phyloP scores from a whole-genome alignment of 495 filamentous ascomycete genomes.

The Glutinoglossum americanum region DNA sequence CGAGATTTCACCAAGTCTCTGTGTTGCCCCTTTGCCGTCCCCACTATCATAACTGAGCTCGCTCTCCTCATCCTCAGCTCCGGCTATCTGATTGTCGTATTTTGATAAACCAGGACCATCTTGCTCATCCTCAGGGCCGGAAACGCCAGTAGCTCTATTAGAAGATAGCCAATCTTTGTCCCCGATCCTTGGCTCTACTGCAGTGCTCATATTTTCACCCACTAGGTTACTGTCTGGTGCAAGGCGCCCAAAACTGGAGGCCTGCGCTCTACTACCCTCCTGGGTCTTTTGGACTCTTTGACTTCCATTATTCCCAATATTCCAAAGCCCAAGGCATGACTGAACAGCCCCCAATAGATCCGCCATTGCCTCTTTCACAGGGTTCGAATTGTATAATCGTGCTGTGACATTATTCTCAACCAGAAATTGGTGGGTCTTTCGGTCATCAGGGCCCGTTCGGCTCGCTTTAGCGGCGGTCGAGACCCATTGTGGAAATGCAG shows the following conservation, averaged over 20 bases:
- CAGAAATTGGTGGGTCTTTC: conserved; percentile 17
- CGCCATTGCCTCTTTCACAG: conserved; percentile 46
- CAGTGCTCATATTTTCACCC: too few relatives aligned
- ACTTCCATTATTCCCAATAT: conserved; percentile 6
- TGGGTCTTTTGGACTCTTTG: not conserved
- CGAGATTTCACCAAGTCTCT: not conserved
- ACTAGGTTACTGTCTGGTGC: not conserved
- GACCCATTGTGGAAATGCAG: conserved; percentile 22
- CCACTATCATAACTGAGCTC: not conserved
- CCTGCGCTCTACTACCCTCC: not conserved
- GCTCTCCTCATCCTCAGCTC: not conserved
- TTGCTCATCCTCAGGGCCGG: conserved; percentile 1
- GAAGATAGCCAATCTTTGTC: not conserved
- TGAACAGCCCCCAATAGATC: conserved; percentile 40
- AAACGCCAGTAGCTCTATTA: not conserved
- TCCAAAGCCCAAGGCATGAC: conserved; percentile 34
- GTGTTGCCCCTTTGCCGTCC: not conserved
- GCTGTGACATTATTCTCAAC: conserved; percentile 50
- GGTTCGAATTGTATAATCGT: conserved; percentile 53
- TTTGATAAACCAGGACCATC: not conserved
- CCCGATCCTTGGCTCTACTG: not conserved
- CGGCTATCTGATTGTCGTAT: not conserved
- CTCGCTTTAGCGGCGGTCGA: conserved; percentile 2
- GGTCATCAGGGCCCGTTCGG: not conserved
- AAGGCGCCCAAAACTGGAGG: not conserved